phyloP scores from a whole-genome alignment of 1,284 basidiomycete species.

The Naganishia cerealis region DNA sequence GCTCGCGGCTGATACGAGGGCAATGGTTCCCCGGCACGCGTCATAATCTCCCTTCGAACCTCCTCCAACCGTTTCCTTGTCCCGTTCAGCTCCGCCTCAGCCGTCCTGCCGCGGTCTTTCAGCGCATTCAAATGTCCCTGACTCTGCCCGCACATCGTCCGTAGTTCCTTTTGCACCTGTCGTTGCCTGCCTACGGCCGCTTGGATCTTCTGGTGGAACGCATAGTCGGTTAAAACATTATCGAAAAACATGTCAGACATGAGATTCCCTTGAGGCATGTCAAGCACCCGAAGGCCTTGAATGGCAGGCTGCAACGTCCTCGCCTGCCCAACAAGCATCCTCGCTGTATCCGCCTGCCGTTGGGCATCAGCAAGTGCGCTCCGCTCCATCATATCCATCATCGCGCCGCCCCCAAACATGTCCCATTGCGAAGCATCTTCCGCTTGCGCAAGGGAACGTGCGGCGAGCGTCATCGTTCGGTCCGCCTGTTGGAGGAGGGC shows the following conservation, averaged over 20 bases:
- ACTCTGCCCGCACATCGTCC: conserved; percentile 19
- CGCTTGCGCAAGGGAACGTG: conserved; percentile 24
- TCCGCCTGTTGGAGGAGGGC: conserved; percentile 33
- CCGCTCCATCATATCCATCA: conserved; percentile 35
- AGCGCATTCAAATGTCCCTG: conserved; percentile 24
- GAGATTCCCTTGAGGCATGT: conserved; percentile 36
- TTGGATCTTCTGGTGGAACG: conserved; percentile 37
- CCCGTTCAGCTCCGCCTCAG: conserved; percentile 15
- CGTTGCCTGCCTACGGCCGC: conserved; percentile 14
- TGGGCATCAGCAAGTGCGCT: conserved; percentile 37
- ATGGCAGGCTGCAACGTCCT: conserved; percentile 37
- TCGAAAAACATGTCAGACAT: conserved; percentile 41
- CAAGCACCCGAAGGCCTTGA: conserved; percentile 21
- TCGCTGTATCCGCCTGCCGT: conserved; percentile 37
- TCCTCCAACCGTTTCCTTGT: conserved; percentile 21
- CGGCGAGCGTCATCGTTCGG: conserved; percentile 23
- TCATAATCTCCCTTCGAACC: conserved; percentile 30
- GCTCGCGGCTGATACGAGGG: conserved; percentile 22
- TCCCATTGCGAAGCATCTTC: conserved; percentile 30
- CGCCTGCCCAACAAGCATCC: conserved; percentile 37
- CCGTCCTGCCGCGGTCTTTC: conserved; percentile 11
- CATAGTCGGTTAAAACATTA: conserved; percentile 38
- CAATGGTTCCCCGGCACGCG: conserved; percentile 24
- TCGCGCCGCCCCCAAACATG: conserved; percentile 33
- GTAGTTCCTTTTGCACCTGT: conserved; percentile 18